Base-by-base conservation (phyloP, 2,329 filamentous ascomycete genomes). In the Emydomyces testavorans region DNA sequence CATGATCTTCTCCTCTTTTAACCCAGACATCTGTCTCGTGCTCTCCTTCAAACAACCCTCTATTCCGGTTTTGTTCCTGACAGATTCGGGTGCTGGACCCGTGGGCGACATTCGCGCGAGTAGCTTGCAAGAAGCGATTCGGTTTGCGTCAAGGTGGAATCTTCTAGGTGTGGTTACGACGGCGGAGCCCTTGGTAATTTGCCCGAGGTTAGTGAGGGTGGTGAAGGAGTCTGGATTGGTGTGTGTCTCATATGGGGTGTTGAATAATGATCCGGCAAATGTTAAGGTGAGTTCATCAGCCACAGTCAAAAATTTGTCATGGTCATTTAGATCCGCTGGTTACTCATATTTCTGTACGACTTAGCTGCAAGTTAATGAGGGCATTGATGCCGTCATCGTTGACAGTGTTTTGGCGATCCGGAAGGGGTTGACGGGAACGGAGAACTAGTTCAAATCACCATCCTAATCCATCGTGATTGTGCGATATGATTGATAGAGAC, bases 331-430 rank as follows among this genome's bases (percentile, higher is more conserved):
- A n/a, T n/a, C n/a, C n/a, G n/a, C n/a, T n/a, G n/a, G 24, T 31
- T 13, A 26, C 49, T 54, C 43, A 49, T 45, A 23, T 18, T 15
- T 20, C 13, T 31, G 7, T 21, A 15, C 35, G 23, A 24, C 41
- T 21, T 46, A 89, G 81, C 71, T 83, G 53, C 92, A 98, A 80
- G 86, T 93, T 7, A 85, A 86, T 47, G 86, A 95, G 66, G 90
- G 92, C 40, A 95, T 98, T 52, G 92, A 98, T 62, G 92, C 92
- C 1, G 90, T 98, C 46, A 98, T 98, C 60, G 92, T 96, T 11
- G 92, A 98, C 63, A 92, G 80, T 53, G 90, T 98, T 2, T 76
- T 96, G 24, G 86, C 86, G 34, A 95, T 98, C 56, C 80, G 90
- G 39, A 88, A 94, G 66, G 90, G 87, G 0, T 74, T 98, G 52